These are phyloP conservation scores for Cladosporium sp. DNA, from an alignment of 2,329 filamentous ascomycete species.

Conservation along the genomic window DNA sequence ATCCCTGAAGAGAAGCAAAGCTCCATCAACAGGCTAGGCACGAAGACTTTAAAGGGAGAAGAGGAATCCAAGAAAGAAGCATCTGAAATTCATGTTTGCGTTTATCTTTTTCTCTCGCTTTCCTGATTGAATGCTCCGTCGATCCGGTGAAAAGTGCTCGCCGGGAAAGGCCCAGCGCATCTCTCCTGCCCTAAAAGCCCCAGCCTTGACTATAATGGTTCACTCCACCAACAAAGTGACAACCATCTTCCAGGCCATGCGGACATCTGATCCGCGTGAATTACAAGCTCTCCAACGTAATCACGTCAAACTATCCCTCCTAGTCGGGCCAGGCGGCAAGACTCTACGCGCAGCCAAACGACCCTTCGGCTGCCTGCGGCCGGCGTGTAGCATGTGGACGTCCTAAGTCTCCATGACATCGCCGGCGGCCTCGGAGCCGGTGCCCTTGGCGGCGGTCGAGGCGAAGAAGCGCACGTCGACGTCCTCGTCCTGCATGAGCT, in stretches of 20 bases:
- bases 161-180: not conserved
- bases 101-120: not conserved
- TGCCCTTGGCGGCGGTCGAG: constrained; percentile 68
- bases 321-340: not conserved
- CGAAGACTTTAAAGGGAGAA: no score
- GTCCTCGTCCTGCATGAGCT: constrained; percentile 94
- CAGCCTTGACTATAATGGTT: no score
- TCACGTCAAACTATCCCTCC: constrained; percentile 2
- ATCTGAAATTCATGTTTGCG: not conserved
- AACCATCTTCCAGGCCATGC: no score
- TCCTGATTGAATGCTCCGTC: not conserved
- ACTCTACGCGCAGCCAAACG: not conserved
- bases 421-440: constrained; percentile 18
- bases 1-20: no score
- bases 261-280: no score
- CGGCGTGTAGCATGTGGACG: constrained; percentile 11
- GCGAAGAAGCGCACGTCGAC: constrained; percentile 98
- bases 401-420: constrained; percentile 33
- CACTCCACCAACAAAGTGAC: no score
- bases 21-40: no score
- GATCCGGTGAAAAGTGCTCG: not conserved
- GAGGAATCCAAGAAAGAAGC: not conserved
- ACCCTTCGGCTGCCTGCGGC: constrained; percentile 8
- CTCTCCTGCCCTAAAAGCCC: not conserved
- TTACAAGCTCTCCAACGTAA: not conserved